Percentiles rank a stretch among this genome's conserved stretches.
Conservation (phyloP, 129 eudicot species). For the Rutidosis leptorrhynchoides region DNA sequence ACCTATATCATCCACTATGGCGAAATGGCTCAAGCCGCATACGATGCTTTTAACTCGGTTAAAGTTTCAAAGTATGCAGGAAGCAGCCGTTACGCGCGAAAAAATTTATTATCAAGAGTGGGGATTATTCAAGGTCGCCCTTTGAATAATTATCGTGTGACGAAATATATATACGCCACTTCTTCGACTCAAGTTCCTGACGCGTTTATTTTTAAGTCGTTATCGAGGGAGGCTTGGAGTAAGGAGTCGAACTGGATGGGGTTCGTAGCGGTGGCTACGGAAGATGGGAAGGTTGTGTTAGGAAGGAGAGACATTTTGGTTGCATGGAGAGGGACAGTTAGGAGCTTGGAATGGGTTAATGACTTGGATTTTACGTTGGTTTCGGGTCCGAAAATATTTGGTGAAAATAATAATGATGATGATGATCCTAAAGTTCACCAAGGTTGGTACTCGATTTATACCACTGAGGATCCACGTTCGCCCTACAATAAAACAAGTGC, state of each 20-base stretch:
- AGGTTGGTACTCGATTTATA: slow-evolving; percentile 83
- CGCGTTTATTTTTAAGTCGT: slow-evolving; percentile 52
- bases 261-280: slow-evolving; percentile 81
- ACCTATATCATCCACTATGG: slow-evolving; percentile 69
- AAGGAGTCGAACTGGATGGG: slow-evolving; percentile 93
- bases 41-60: slow-evolving; percentile 61
- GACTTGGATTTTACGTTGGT: slow-evolving; percentile 57
- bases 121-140: slow-evolving; percentile 55
- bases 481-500: slow-evolving; percentile 68
- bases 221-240: slow-evolving; percentile 87
- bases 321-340: slow-evolving; percentile 85
- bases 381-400: slow-evolving; percentile 49
- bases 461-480: slow-evolving; percentile 60
- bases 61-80: slow-evolving; percentile 70
- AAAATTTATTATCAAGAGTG: slow-evolving; percentile 40
- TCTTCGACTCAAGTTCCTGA: slow-evolving; percentile 54
- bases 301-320: slow-evolving; percentile 88
- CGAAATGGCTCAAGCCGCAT: slow-evolving; percentile 72
- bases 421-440: slow-evolving; percentile 55
- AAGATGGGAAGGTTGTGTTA: slow-evolving; percentile 56
- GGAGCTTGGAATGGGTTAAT: slow-evolving; percentile 69
- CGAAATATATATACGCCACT: slow-evolving; percentile 65
- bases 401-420: slow-evolving; percentile 29
- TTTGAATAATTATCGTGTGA: slow-evolving; percentile 48
- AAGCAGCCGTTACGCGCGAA: slow-evolving; percentile 44